Evolutionary conservation across 2,329 filamentous ascomycete genomes (phyloP).

Genomic region (Verticillium alfalfae): DNA sequence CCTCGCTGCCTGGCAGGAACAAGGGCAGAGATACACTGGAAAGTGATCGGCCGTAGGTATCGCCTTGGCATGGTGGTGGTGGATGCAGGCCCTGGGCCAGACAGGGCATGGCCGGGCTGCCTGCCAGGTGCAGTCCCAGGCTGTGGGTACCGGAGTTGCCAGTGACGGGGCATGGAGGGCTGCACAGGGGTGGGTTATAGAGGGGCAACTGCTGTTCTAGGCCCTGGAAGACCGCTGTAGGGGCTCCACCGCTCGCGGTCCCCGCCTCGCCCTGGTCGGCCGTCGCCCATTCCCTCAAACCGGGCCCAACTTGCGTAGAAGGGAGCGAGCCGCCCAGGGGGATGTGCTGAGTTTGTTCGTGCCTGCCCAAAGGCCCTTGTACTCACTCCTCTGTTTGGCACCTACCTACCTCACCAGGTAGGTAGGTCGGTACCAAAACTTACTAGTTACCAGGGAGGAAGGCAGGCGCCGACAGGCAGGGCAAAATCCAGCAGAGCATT

Average conservation of each 20-base stretch:
- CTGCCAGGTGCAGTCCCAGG: background rate
- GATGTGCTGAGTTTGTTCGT: too few relatives aligned
- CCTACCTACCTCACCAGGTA: too few relatives aligned
- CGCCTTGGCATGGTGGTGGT: background rate
- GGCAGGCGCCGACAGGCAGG: too few relatives aligned
- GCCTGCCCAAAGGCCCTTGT: too few relatives aligned
- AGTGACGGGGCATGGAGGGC: background rate
- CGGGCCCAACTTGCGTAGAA: background rate
- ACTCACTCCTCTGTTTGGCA: too few relatives aligned
- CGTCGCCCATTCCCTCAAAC: background rate
- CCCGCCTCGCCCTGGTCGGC: background rate
- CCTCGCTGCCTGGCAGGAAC: background rate
- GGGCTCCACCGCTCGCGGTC: background rate
- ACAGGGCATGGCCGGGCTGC: background rate
- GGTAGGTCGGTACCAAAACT: too few relatives aligned
- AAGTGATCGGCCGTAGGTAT: background rate
- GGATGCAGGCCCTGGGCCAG: background rate
- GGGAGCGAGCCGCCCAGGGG: too few relatives aligned
- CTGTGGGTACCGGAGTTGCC: background rate
- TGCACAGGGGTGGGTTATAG: background rate
- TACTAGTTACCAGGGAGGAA: too few relatives aligned
- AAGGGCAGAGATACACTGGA: background rate
- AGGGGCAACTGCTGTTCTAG: background rate
- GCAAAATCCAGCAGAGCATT: too few relatives aligned
- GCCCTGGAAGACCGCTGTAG: constrained; percentile 1